Conservation (phyloP, 352 stramenopile genomes). For the Pythium oligandrum region DNA sequence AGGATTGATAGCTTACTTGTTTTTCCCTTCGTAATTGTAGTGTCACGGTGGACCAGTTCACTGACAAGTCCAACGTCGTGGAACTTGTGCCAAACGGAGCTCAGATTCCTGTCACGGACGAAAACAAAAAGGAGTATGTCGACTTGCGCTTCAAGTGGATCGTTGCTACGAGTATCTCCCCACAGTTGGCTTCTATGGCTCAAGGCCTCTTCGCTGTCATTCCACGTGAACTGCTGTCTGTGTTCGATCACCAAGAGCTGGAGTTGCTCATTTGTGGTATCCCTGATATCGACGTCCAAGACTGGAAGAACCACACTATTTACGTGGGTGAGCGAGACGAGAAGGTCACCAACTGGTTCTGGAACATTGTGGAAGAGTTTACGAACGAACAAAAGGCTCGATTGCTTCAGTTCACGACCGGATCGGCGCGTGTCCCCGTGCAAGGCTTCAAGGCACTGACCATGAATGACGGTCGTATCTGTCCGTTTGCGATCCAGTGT, state of each 20-base stretch:
- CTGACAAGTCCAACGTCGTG: slow-evolving; percentile 80
- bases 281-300: slow-evolving; percentile 95
- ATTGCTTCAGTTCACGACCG: slow-evolving; percentile 98
- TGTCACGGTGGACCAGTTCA: slow-evolving; percentile 68
- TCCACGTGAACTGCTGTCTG: slow-evolving; percentile 89
- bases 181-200: slow-evolving; percentile 92
- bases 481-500: slow-evolving; percentile 82
- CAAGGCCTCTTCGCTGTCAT: slow-evolving; percentile 97
- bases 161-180: slow-evolving; percentile 69
- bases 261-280: slow-evolving; percentile 98
- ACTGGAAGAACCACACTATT: slow-evolving; percentile 97
- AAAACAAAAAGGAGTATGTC: slow-evolving; percentile 97
- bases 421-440: slow-evolving; percentile 92
- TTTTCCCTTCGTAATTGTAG: slow-evolving; percentile 16
- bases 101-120: slow-evolving; percentile 94
- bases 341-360: slow-evolving; percentile 96
- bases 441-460: slow-evolving; percentile 86
- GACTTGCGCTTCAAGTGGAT: slow-evolving; percentile 88
- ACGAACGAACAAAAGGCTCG: slow-evolving; percentile 93
- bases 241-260: slow-evolving; percentile 97
- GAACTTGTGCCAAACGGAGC: slow-evolving; percentile 94
- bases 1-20: not conserved
- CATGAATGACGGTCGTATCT: slow-evolving; percentile 87
- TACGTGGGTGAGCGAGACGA: slow-evolving; percentile 87
- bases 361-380: slow-evolving; percentile 94